Evolutionary conservation across 768 basidiomycete species (phyloP), one percentile per base, ranked within the genome.

Genomic region (Lentinula aciculospora): DNA sequence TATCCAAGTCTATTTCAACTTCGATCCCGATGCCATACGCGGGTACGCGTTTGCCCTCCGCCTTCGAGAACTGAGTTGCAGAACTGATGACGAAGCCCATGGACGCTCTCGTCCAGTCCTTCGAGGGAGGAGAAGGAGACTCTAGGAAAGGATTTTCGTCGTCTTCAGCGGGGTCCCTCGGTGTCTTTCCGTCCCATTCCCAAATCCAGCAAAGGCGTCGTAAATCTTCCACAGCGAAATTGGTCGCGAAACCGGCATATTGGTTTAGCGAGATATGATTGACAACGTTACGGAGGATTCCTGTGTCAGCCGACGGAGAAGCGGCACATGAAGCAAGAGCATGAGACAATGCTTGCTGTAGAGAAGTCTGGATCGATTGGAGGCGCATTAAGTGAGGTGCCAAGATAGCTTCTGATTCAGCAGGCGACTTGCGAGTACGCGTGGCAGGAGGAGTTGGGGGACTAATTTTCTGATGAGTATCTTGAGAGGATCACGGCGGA

Each of bases 1-100:
- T 89, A 70, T 90, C 88, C 56, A 91, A 81, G 64, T 92, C 84
- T 75, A 90, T 86, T 63, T 92, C 89, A 25, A 92, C 89, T 71
- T 93, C 89, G 50, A 94, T 89, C 1, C 92, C 92, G 61, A 93
- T 80, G 8, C 91, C 92, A 68, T 92, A 94, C 1, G 82, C 91
- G 32, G 89, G 85, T 19, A 90, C 74, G 42, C 92, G 82, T 64
- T 84, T 84, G 13, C 82, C 80, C 13, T 78, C 80, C 1, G 70
- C 63, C 64, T 86, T 89, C n/a, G 80, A 82, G 67, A 84, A 83
- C 64, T 93, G 87, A 3, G 82, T 89, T 6, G 88, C 79, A 34
- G 87, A 80, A 58, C 79, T 89, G 59, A 94, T 64, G 34, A 92
- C 74, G 62, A 93, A 75, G 17, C 92, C 91, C 87, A 91, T 89